phyloP scores from a whole-genome alignment of 495 filamentous ascomycete genomes.

The Podospora tetraspora region DNA sequence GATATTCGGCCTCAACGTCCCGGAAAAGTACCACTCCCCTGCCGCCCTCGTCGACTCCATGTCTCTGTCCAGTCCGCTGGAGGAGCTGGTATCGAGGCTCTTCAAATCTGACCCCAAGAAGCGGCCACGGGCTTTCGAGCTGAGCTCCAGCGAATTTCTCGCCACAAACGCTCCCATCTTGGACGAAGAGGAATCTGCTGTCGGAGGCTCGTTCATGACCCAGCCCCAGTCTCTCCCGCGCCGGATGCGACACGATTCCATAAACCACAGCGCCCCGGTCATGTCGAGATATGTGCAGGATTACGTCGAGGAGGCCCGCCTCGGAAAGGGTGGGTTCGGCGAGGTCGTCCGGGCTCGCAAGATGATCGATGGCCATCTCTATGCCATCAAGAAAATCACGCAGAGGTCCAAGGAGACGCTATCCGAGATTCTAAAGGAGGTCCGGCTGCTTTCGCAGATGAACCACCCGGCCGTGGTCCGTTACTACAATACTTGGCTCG shows the following conservation, averaged over 20 bases:
- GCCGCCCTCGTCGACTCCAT: slow-evolving; percentile 58
- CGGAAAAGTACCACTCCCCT: slow-evolving; percentile 73
- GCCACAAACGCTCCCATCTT: slow-evolving; percentile 54
- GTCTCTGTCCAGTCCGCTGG: slow-evolving; percentile 62
- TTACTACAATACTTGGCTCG: slow-evolving; percentile 92
- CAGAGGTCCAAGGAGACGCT: slow-evolving; percentile 73
- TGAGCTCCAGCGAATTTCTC: slow-evolving; percentile 84
- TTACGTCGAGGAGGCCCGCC: slow-evolving; percentile 79
- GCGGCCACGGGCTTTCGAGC: slow-evolving; percentile 80
- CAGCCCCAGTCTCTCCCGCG: slow-evolving; percentile 35
- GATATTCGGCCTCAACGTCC: slow-evolving; percentile 77
- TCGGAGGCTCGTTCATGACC: slow-evolving; percentile 37
- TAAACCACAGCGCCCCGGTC: slow-evolving; percentile 30
- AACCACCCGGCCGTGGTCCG: slow-evolving; percentile 95
- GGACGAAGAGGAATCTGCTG: slow-evolving; percentile 34
- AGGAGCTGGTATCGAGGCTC: slow-evolving; percentile 73
- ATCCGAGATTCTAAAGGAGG: slow-evolving; percentile 84
- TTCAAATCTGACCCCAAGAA: slow-evolving; percentile 80
- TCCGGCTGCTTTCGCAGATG: slow-evolving; percentile 79
- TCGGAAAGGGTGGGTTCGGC: slow-evolving; percentile 93
- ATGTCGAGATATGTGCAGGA: slow-evolving; percentile 78
- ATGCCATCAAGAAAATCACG: slow-evolving; percentile 94
- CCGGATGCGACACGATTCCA: slow-evolving; percentile 47
- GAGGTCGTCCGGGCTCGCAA: slow-evolving; percentile 96
- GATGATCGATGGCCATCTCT: slow-evolving; percentile 84